Conservation (phyloP, 768 basidiomycete species). For the Fibroporia radiculosa region DNA sequence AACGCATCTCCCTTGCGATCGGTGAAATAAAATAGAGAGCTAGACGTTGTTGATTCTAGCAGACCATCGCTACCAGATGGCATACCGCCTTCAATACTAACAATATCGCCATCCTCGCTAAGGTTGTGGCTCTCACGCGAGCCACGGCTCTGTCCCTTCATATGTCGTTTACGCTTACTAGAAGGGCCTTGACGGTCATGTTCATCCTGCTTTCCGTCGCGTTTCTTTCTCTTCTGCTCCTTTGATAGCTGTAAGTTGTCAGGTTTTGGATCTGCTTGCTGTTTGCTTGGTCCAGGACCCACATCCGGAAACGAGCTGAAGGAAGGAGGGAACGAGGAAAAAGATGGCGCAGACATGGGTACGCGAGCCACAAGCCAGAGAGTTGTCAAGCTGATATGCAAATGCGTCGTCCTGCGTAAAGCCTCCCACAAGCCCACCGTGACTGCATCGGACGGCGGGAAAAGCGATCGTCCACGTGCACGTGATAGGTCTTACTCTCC, state of each 20-base stretch:
- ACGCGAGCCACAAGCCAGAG: too few species aligned
- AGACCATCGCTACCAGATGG: too few species aligned
- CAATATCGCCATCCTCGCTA: conserved; percentile 23
- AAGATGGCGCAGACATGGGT: conserved; percentile 50
- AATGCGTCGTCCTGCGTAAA: too few species aligned
- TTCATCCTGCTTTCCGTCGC: conserved; percentile 1
- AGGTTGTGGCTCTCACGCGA: conserved; percentile 4
- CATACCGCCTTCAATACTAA: too few species aligned
- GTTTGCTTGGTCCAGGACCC: conserved; percentile 34
- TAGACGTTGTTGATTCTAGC: too few species aligned
- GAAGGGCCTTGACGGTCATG: conserved; percentile 7
- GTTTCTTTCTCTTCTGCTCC: conserved; percentile 10
- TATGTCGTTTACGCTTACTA: conserved; percentile 22
- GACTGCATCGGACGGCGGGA: too few species aligned
- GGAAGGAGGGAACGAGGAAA: conserved; percentile 55
- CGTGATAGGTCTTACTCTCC: too few species aligned
- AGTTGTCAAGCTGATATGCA: too few species aligned
- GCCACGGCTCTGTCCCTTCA: too few species aligned
- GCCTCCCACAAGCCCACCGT: too few species aligned
- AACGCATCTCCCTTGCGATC: conserved; percentile 61
- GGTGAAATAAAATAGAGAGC: conserved; percentile 45
- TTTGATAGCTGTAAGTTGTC: too few species aligned
- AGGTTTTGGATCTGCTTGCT: conserved; percentile 17
- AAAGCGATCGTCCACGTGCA: too few species aligned
- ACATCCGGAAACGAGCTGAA: conserved; percentile 66